Conservation (phyloP, 345 rosid genomes). For the Salix udensis region DNA sequence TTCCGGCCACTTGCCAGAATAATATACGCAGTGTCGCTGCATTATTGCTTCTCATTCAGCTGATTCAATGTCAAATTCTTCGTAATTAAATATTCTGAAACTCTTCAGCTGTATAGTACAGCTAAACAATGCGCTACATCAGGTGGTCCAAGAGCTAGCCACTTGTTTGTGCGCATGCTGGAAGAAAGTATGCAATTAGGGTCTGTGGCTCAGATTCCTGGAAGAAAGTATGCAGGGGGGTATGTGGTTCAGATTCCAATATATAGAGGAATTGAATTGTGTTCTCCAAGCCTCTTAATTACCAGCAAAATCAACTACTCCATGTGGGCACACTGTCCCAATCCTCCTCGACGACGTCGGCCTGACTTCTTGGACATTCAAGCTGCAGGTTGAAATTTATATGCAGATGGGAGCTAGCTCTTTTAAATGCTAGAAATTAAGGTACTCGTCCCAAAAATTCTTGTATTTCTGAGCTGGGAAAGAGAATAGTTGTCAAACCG, state of each 20-base stretch:
- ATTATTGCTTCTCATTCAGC: neutral
- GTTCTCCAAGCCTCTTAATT: neutral
- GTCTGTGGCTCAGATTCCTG: slow-evolving; percentile 25
- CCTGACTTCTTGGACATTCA: slow-evolving; percentile 4
- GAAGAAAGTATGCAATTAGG: neutral
- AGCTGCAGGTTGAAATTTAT: neutral
- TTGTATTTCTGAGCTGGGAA: neutral
- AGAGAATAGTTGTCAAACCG: neutral
- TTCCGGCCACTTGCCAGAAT: neutral
- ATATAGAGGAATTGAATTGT: slow-evolving; percentile 4
- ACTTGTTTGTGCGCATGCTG: slow-evolving; percentile 10
- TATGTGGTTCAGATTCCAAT: slow-evolving; percentile 26
- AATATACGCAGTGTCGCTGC: neutral
- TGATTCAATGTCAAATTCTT: neutral
- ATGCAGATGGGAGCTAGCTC: neutral
- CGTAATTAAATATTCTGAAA: neutral
- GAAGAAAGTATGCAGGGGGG: slow-evolving; percentile 2
- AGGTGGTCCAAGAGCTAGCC: slow-evolving; percentile 17
- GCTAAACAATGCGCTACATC: neutral
- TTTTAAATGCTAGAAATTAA: neutral
- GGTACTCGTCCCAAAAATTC: neutral
- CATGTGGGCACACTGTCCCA: slow-evolving; percentile 17
- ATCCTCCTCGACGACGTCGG: slow-evolving; percentile 6
- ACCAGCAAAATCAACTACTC: neutral
- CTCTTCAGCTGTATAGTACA: neutral